A percentile compares a stretch with the other conserved stretches of the same genome.
Conservation (phyloP, 805 yeast genomes). For the Saccharomycopsis guyanensis region DNA sequence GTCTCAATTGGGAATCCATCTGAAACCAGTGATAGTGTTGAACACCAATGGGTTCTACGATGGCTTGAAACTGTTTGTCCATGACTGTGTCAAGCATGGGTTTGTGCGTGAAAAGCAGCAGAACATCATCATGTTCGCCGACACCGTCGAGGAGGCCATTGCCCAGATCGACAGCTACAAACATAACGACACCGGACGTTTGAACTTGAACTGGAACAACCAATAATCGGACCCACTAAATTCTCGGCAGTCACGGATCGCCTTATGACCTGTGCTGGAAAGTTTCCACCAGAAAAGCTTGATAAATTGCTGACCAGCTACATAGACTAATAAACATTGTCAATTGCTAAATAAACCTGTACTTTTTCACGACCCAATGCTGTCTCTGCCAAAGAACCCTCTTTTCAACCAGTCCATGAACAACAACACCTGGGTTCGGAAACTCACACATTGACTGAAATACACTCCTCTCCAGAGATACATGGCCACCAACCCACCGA, state of each 20-base stretch:
- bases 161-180: constrained; percentile 50
- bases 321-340: no score
- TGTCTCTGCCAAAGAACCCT: constrained; percentile 48
- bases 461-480: constrained; percentile 67
- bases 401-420: constrained; percentile 65
- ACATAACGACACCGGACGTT: constrained; percentile 60
- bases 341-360: no score
- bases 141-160: constrained; percentile 61
- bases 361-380: constrained; percentile 30
- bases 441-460: constrained; percentile 59
- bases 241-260: no score
- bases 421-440: constrained; percentile 54
- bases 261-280: no score
- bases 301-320: no score
- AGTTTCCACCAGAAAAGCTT: no score
- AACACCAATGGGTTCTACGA: constrained; percentile 79
- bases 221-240: constrained; percentile 20
- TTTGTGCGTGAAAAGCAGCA: constrained; percentile 65
- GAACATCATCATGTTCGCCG: constrained; percentile 60
- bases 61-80: constrained; percentile 53
- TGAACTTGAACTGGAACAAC: constrained; percentile 60
- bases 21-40: constrained; percentile 70
- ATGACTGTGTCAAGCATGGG: constrained; percentile 52
- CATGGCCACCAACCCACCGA: constrained; percentile 65
- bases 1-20: constrained; percentile 83